These are phyloP conservation scores for Termitomyces sp. DNA, from an alignment of 768 basidiomycete species.

Conservation along the genomic window DNA sequence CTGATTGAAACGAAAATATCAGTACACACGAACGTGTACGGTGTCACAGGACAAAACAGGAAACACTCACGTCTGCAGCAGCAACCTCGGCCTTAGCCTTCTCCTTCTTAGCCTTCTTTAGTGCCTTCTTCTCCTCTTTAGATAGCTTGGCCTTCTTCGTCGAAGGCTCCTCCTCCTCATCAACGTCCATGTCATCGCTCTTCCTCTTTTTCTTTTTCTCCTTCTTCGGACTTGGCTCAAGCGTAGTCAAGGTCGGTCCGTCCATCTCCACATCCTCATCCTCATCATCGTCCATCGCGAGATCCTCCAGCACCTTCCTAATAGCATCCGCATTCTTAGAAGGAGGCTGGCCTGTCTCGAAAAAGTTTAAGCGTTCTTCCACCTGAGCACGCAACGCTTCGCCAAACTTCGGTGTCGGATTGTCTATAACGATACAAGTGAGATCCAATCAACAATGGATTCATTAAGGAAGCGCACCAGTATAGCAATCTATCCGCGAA, in stretches of 20 bases:
- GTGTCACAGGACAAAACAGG: conserved; percentile 9
- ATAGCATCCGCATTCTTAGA: conserved; percentile 93
- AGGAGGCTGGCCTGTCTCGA: conserved; percentile 87
- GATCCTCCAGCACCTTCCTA: conserved; percentile 77
- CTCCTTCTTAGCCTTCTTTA: conserved; percentile 75
- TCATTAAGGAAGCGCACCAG: conserved; percentile 43
- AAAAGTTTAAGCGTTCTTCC: conserved; percentile 92
- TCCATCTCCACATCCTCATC: conserved; percentile 43
- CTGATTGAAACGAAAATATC: conserved; percentile 8
- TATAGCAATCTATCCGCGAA: conserved; percentile 93
- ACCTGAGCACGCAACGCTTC: conserved; percentile 93
- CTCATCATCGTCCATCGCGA: conserved; percentile 60
- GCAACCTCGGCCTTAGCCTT: conserved; percentile 49
- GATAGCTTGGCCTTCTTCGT: conserved; percentile 73
- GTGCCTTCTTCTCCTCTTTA: conserved; percentile 84
- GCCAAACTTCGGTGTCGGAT: conserved; percentile 89
- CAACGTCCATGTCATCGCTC: conserved; percentile 63
- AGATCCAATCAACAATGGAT: background rate
- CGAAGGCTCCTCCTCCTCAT: conserved; percentile 50
- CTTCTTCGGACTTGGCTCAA: conserved; percentile 55
- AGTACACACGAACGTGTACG: background rate
- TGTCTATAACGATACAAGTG: conserved; percentile 40
- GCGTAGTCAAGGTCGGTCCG: conserved; percentile 50
- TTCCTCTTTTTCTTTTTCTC: conserved; percentile 70
- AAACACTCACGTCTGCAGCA: conserved; percentile 32